phyloP scores from a whole-genome alignment of 768 basidiomycete genomes.

The Lactarius indigo region DNA sequence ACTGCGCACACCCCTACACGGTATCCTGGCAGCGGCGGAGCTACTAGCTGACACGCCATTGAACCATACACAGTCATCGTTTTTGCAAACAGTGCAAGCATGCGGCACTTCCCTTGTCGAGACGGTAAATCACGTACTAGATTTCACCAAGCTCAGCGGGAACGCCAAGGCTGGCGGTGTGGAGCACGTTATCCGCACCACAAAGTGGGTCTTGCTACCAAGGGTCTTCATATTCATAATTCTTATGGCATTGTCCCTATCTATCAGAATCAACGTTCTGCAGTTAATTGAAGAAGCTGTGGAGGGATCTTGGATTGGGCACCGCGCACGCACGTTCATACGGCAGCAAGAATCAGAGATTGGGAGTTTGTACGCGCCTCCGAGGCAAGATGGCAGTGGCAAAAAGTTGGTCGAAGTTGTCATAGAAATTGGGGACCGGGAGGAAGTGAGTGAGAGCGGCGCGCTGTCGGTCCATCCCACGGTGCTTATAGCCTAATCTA shows the following conservation, averaged over 20 bases:
- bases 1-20: constrained; percentile 86
- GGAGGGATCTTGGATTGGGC: constrained; percentile 93
- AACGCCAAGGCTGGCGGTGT: constrained; percentile 75
- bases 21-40: constrained; percentile 92
- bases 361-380: constrained; percentile 89
- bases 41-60: constrained; percentile 82
- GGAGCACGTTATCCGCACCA: constrained; percentile 68
- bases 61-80: constrained; percentile 77
- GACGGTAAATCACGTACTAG: constrained; percentile 94
- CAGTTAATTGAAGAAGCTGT: constrained; percentile 85
- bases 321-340: constrained; percentile 72
- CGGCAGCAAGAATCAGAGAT: constrained; percentile 66
- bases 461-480: background rate
- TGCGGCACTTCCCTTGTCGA: constrained; percentile 95
- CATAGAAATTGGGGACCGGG: constrained; percentile 75
- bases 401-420: constrained; percentile 74
- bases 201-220: constrained; percentile 43
- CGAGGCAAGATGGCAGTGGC: constrained; percentile 47
- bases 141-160: constrained; percentile 93
- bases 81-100: constrained; percentile 89
- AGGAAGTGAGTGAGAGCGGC: constrained; percentile 45
- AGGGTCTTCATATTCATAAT: background rate
- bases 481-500: background rate
- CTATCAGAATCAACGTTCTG: constrained; percentile 62
- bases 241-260: background rate